Evolutionary conservation across 202 grass and related monocot species (phyloP), one percentile per base, ranked within the genome.

Genomic region (Schoenoplectus tabernaemontani): DNA sequence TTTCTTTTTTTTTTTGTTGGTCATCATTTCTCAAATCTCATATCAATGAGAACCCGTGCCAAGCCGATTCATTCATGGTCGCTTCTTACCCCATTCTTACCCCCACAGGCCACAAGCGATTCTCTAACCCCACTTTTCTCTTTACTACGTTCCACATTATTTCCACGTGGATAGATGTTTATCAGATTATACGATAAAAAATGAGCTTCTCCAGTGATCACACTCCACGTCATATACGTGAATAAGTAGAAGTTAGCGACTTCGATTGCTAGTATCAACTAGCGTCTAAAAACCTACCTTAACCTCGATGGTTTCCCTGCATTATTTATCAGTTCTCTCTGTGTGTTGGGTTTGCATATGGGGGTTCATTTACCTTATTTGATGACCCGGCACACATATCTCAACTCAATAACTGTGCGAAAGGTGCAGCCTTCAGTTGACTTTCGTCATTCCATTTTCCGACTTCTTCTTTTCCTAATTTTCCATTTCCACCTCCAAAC

Each of bases 361-460:
- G 4, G 36, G n/a, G n/a, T n/a, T n/a, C n/a, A n/a, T n/a, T n/a
- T 41, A 3, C 16, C n/a, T n/a, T 70, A 46, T 16, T 3, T 8
- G 17, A 8, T n/a, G 22, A 79, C 77, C 42, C 77, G 19, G 5
- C 22, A 64, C 77, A 79, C 44, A 9, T 0, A 10, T 4, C 9
- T 32, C 0, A 17, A n/a, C 69, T 32, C 4, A 33, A 72, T 33
- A 33, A 1, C 4, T 0, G 5, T 12, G 1, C 12, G 53, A 13
- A 0, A 17, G 13, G 0, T 43, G 33, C 1, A 54, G 8, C n/a
- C 77, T 64, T 59, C 23, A 43, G 58, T 80, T 80, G 41, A 64
- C 77, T 80, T 80, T 64, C 23, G 56, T 61, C 76, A 17, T 78
- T 78, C 8, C 76, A 59, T 22, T 78, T 78, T 42, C 75, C 54